Percentiles rank a stretch among this genome's conserved stretches.
Conservation (phyloP, 805 yeast genomes). For the Kurtzmaniella fragi region DNA sequence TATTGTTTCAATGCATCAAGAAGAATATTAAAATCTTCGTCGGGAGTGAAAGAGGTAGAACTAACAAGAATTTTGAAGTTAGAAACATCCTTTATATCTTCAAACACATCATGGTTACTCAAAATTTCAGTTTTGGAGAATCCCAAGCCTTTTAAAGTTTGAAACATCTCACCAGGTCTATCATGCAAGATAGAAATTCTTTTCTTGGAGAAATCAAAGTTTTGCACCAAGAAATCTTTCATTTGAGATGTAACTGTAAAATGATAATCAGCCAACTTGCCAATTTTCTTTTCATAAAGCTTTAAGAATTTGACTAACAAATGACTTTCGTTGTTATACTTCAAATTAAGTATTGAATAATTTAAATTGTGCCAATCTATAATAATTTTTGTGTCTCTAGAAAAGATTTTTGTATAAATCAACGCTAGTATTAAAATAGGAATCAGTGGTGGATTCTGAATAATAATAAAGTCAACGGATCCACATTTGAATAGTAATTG, state of each 20-base stretch:
- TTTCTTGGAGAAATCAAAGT: slow-evolving; percentile 45
- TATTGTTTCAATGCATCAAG: slow-evolving; percentile 63
- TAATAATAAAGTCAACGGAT: slow-evolving; percentile 62
- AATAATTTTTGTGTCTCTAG: slow-evolving; percentile 57
- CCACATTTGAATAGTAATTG: slow-evolving; percentile 47
- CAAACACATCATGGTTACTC: slow-evolving; percentile 23
- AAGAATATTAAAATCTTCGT: slow-evolving; percentile 76
- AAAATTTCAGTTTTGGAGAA: slow-evolving; percentile 29
- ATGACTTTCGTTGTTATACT: slow-evolving; percentile 48
- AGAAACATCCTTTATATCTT: slow-evolving; percentile 14
- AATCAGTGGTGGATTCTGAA: slow-evolving; percentile 91
- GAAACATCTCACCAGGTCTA: slow-evolving; percentile 71
- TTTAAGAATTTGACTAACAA: slow-evolving; percentile 58
- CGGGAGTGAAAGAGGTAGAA: slow-evolving; percentile 93
- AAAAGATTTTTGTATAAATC: slow-evolving; percentile 42
- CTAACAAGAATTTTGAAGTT: slow-evolving; percentile 67
- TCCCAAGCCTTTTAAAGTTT: slow-evolving; percentile 35
- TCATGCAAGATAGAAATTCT: slow-evolving; percentile 71
- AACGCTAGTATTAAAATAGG: slow-evolving; percentile 71
- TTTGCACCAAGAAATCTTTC: slow-evolving; percentile 52
- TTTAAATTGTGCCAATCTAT: slow-evolving; percentile 98
- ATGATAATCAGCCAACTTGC: slow-evolving; percentile 63
- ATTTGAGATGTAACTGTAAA: slow-evolving; percentile 76
- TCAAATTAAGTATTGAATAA: slow-evolving; percentile 71
- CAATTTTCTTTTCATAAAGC: slow-evolving; percentile 58